A percentile compares a stretch with the other conserved stretches of the same genome.
Evolutionary conservation across 225 moss, liverwort and hornwort species (phyloP).

Genomic region (Pseudoscleropodium purum): DNA sequence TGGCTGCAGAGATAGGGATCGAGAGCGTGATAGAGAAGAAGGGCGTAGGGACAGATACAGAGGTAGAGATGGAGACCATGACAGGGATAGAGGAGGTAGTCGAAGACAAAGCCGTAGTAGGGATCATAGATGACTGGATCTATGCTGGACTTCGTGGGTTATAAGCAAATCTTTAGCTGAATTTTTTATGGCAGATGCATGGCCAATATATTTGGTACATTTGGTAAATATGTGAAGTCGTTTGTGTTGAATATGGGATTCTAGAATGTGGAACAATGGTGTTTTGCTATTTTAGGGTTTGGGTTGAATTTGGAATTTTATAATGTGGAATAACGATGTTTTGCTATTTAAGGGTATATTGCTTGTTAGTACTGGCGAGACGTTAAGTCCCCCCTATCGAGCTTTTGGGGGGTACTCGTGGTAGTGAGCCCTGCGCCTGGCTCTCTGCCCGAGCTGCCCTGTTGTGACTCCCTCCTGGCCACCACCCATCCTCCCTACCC

Average conservation of each 20-base stretch:
- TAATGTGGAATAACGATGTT: too few species aligned
- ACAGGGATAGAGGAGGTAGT: conserved; percentile 19
- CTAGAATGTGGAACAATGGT: not conserved
- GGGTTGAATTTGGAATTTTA: too few species aligned
- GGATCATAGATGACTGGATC: conserved; percentile 17
- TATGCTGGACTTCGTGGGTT: not conserved
- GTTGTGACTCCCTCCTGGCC: too few species aligned
- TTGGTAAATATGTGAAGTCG: not conserved
- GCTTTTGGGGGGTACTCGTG: too few species aligned
- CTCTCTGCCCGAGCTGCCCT: too few species aligned
- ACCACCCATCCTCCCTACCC: too few species aligned
- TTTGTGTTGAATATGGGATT: not conserved
- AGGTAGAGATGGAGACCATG: conserved; percentile 40
- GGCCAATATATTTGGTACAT: not conserved
- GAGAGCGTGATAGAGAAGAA: conserved; percentile 49
- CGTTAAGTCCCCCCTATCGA: too few species aligned
- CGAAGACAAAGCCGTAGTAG: conserved; percentile 24
- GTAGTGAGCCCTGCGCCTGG: too few species aligned
- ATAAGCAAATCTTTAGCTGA: not conserved
- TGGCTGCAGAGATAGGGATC: conserved; percentile 40
- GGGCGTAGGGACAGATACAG: conserved; percentile 35
- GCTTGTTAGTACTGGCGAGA: not conserved
- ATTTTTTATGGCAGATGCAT: not conserved
- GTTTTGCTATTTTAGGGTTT: not conserved
- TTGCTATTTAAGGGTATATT: not conserved